Base-by-base conservation (phyloP, 106 monocot genomes). In the Posidonia australis region DNA sequence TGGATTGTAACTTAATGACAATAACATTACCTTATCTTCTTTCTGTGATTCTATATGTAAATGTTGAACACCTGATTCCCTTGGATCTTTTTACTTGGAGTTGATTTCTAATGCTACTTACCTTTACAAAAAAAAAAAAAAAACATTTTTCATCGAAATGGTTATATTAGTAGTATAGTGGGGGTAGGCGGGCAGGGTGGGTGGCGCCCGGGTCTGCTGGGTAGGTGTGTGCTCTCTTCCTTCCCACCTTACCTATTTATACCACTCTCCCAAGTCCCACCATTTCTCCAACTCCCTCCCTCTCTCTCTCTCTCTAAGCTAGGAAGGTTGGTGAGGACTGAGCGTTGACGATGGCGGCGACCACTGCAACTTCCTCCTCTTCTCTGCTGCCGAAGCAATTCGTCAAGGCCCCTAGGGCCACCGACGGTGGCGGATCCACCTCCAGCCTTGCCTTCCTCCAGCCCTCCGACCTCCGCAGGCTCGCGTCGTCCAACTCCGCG, bases 301-400 rank as follows among this genome's bases (percentile, higher is more conserved):
- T 54, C 49, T 42, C 71, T 46, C 56, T 66, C 29, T 46, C 60
- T 14, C 31, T 14, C 2, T 11, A 30, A 44, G 0, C 51, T 12
- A 17, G 23, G 23, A 62, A 22, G n/a, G n/a, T 36, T 10, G 18
- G 36, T 36, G 36, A 36, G 36, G 7, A 7, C 36, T 36, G 36
- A n/a, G 36, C 36, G 36, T 4, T 36, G 36, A 45, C 7, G 55
- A 46, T 53, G 19, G 53, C 57, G 69, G 67, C 72, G 18, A 17
- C 76, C n/a, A 46, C 80, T 13, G 31, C 60, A 62, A 53, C 67
- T 12, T 45, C 73, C 29, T 54, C 84, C 11, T 47, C 79, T 20
- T 70, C 78, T 43, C 52, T 77, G 13, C 54, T 78, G 18, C 22
- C 74, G 22, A 81, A 79, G 72, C 29, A 74, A 54, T 81, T 84